A percentile compares a stretch with the other conserved stretches of the same genome.
Evolutionary conservation across 768 basidiomycete species (phyloP).

Genomic region (Suillus placidus): DNA sequence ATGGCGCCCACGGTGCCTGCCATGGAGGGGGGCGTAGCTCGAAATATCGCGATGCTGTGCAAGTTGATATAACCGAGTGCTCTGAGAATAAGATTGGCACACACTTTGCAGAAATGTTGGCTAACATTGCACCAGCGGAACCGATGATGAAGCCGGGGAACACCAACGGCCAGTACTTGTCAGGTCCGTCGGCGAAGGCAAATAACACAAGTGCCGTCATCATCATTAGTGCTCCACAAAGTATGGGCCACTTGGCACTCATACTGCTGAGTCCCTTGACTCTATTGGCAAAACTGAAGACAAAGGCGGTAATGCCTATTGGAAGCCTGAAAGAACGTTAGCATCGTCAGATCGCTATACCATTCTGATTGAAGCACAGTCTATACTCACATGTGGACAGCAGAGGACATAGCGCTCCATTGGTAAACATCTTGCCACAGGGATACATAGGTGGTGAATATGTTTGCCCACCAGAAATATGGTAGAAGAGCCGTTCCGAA

Average conservation of each 20-base stretch:
- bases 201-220: conserved; percentile 42
- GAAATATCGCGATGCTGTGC: conserved; percentile 47
- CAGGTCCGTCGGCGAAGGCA: conserved; percentile 38
- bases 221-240: conserved; percentile 38
- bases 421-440: conserved; percentile 40
- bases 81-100: conserved; percentile 16
- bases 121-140: not conserved
- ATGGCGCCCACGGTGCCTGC: conserved; percentile 52
- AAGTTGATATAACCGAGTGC: not conserved
- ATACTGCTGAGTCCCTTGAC: conserved; percentile 30
- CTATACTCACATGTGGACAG: conserved; percentile 29
- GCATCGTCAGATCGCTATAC: not conserved
- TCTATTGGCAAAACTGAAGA: conserved; percentile 36
- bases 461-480: conserved; percentile 43
- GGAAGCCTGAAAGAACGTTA: conserved; percentile 30
- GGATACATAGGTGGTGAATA: conserved; percentile 36
- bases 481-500: conserved; percentile 39
- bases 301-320: conserved; percentile 39
- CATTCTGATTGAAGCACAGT: not conserved
- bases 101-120: conserved; percentile 41
- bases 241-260: conserved; percentile 42
- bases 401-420: conserved; percentile 41
- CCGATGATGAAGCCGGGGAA: conserved; percentile 6
- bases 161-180: conserved; percentile 42
- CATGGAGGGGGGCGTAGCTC: conserved; percentile 41